Evolutionary conservation across 495 filamentous ascomycete species (phyloP), one percentile per base, ranked within the genome.

Genomic region (Cercophora sp.): DNA sequence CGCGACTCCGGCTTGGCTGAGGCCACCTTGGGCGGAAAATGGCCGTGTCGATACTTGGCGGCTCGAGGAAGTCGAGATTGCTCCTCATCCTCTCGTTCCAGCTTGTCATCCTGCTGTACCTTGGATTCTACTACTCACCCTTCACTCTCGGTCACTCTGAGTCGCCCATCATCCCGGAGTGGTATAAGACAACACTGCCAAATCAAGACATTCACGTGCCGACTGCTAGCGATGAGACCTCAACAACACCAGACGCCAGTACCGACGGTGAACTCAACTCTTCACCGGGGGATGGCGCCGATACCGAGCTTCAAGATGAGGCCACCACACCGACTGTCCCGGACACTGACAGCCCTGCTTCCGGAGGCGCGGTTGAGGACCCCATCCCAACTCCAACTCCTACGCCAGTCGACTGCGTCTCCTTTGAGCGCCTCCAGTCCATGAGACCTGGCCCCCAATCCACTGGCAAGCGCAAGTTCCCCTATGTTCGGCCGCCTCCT

Each of bases 401-500:
- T 5, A 16, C 37, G 19, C 15, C 37, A 9, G 15, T 5, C 19
- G 24, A 48, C 4, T 66, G 64, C 36, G 4, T 39, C 19, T 20
- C 18, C 41, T 65, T 67, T 29, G 58, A 65, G 31, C 0, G 16
- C 9, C 32, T 59, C 20, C 64, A 67, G 27, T 13, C 24, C 2
- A 15, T 42, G 55, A 59, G 44, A 26, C 67, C 75, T 15, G 63
- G 59, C 8, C 72, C 73, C 19, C 47, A 51, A n/a, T 72, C 73
- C 25, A 50, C 59, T 16, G 73, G 73, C 13, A 60, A 56, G 37
- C 71, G 73, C 55, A 52, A 68, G 54, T 72, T 85, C 56, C 75
- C 82, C 6, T 82, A 73, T 36, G 73, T 79, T 43, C 77, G 81
- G 11, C 82, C 82, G 2, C 60, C 65, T 8, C 64, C 70, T n/a